Base-by-base conservation (phyloP, 2,329 filamentous ascomycete species). In the Fusarium decemcellulare region DNA sequence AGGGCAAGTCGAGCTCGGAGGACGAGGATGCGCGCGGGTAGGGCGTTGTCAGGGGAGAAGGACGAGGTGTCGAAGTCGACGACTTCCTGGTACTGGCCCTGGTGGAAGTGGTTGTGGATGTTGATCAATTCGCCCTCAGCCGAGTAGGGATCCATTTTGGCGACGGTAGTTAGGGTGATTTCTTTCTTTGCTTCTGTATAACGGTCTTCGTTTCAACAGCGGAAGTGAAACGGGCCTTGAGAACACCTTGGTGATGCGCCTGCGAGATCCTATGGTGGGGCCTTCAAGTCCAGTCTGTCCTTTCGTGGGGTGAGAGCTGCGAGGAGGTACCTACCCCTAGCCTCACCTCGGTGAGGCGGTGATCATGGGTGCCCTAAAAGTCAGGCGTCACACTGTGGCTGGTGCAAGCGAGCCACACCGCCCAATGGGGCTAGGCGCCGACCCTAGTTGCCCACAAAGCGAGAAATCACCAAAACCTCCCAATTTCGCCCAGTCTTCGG, bases 61-160 rank as follows among this genome's bases (percentile, higher is more conserved):
- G 90, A 86, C 7, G 92, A 90, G 44, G 90, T 92, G 81, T 97
- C 92, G 82, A 94, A 97, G 83, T 96, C 92, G 81, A 97, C 81
- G 69, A 97, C 95, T 77, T 91, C 87, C 77, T 93, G 88, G 86
- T 93, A 97, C 85, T 97, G 95, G 78, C 93, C 94, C 80, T 91
- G 89, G 80, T 91, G 87, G 82, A 92, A 92, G 81, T 89, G 81
- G 81, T 88, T 91, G 83, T 91, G 89, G 70, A 92, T 87, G 82
- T 91, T 92, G 79, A 92, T 87, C 74, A 92, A 82, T 83, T 92
- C 90, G 82, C 90, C 90, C 81, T 92, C 90, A 70, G 89, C 86
- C 50, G 89, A 91, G 80, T 90, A 92, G 71, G 90, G 89, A 79
- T 92, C 90, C 90, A 92, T 92, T 71, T 81, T 78, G 75, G 69